Base-by-base conservation (phyloP, 1,284 basidiomycete genomes). In the Farysia itapuensis region DNA sequence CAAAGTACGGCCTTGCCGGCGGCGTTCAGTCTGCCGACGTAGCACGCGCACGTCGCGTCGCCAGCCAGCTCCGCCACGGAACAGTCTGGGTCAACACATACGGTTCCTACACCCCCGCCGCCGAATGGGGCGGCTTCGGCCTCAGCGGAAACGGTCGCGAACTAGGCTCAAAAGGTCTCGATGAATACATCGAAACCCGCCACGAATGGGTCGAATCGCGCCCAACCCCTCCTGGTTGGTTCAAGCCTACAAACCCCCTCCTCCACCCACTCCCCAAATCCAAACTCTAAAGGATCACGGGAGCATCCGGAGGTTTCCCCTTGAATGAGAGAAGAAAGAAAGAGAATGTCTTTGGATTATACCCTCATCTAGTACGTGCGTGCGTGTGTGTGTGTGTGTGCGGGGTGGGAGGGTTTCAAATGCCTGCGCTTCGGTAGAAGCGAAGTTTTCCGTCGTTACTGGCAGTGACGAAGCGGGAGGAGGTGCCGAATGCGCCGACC, bases 101-200 rank as follows among this genome's bases (percentile, higher is more conserved):
- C 31, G 72, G 71, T 18, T 38, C 54, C 7, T 76, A 75, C 44
- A 69, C 69, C 18, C 64, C 74, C 13, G 53, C 65, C 15, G 73
- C 73, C 4, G 74, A 76, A 37, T 76, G 74, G 74, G 73, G 74
- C 34, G 74, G 74, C 5, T 75, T 59, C 35, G 74, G 74, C 12
- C 53, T 71, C 59, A 67, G 63, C 38, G 73, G 74, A 23, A 76
- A 75, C 32, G 74, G 74, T 6, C 48, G 74, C 9, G 74, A 76
- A 49, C 45, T 76, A 12, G 74, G 74, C 19, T 52, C 47, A 34
- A 64, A 74, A 35, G 74, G 74, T 9, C 44, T 76, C 42, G 67
- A 73, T 43, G 72, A 74, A 58, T 73, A 76, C 43, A 42, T 74
- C 33, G 72, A 75, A 52, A 64, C 59, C 6, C 65, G 71, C n/a